Conservation (phyloP, 116 monocot species). For the Trichopus zeylanicus region DNA sequence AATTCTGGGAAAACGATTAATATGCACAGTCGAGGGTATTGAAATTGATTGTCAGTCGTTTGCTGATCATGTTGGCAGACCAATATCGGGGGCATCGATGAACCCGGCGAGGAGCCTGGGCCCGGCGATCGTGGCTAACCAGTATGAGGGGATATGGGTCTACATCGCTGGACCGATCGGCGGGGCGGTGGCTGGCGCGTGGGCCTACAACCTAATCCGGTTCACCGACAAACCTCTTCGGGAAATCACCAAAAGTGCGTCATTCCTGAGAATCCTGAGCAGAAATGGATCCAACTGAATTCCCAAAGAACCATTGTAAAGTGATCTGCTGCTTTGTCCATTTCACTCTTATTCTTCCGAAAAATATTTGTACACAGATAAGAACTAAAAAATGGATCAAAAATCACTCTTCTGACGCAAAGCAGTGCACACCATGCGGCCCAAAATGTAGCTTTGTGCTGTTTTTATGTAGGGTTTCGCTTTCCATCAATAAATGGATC, state of each 20-base stretch:
- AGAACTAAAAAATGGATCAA: background rate
- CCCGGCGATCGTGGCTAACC: slow-evolving; percentile 57
- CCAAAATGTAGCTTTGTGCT: background rate
- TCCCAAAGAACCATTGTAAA: background rate
- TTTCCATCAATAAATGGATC: background rate
- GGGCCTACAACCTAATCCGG: slow-evolving; percentile 86
- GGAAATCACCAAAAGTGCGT: slow-evolving; percentile 66
- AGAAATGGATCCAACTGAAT: slow-evolving; percentile 16
- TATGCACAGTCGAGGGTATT: background rate
- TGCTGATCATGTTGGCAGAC: slow-evolving; percentile 29
- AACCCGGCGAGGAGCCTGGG: slow-evolving; percentile 86
- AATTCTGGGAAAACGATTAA: too few species aligned
- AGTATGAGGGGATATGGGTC: slow-evolving; percentile 70
- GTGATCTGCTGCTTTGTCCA: background rate
- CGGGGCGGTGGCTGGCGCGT: slow-evolving; percentile 65
- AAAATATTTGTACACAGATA: background rate
- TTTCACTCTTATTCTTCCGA: background rate
- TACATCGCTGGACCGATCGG: slow-evolving; percentile 61
- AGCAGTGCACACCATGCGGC: background rate
- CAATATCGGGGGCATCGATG: slow-evolving; percentile 96
- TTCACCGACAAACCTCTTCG: slow-evolving; percentile 69
- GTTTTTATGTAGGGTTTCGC: too few species aligned
- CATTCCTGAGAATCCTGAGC: slow-evolving; percentile 50
- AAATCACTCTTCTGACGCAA: background rate
- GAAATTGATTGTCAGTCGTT: background rate